Evolutionary conservation across 805 yeast species (phyloP).

Genomic region (Barnettozyma wickerhamii): DNA sequence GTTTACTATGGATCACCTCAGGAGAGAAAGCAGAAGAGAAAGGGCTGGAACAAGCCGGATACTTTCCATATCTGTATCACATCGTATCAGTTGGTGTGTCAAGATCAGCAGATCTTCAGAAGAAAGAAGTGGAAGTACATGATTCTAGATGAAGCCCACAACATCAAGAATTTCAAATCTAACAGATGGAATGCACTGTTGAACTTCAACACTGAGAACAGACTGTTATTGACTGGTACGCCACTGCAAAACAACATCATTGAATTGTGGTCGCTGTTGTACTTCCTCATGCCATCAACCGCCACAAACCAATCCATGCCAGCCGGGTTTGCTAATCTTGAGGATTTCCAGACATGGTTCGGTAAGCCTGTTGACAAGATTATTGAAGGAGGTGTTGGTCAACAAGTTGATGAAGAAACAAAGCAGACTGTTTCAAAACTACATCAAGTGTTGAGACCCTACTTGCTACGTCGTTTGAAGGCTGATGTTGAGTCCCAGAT

Average conservation of each 20-base stretch:
- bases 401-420: conserved; percentile 67
- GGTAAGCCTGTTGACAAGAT: conserved; percentile 95
- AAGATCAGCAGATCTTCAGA: conserved; percentile 90
- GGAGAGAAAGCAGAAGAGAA: conserved; percentile 91
- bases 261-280: conserved; percentile 93
- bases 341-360: conserved; percentile 97
- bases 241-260: conserved; percentile 93
- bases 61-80: conserved; percentile 96
- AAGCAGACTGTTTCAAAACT: conserved; percentile 78
- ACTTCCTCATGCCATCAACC: conserved; percentile 92
- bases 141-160: conserved; percentile 98
- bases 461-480: conserved; percentile 83
- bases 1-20: conserved; percentile 97
- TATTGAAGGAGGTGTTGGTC: conserved; percentile 64
- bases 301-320: conserved; percentile 73
- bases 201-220: conserved; percentile 87
- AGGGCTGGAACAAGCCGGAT: conserved; percentile 97
- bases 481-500: conserved; percentile 97
- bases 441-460: conserved; percentile 93
- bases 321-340: conserved; percentile 87
- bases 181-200: conserved; percentile 95
- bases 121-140: conserved; percentile 93
- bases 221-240: conserved; percentile 90
- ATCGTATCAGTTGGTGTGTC: conserved; percentile 95
- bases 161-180: conserved; percentile 92